Base-by-base conservation (phyloP, 2,329 filamentous ascomycete species). In the Juglanconis oblonga region DNA sequence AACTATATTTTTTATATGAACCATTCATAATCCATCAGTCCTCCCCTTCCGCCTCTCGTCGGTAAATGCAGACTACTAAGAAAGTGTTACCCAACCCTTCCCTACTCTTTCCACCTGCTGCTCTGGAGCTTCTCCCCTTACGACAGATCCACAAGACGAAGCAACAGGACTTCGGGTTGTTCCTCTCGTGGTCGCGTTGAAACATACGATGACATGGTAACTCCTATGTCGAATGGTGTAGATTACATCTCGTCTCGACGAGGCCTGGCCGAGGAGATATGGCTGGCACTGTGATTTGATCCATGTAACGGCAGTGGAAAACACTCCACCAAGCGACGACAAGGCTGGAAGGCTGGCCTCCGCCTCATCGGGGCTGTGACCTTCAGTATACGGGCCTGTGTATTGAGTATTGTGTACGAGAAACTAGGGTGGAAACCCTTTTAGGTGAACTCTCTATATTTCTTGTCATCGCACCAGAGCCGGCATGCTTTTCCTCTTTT, bases 401-500 rank as follows among this genome's bases (percentile, higher is more conserved):
- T 2, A 24, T 24, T 24, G 24, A 24, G 24, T 24, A 2, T 24
- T 24, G 24, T 24, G 24, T 24, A 24, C 24, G 24, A 24, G 24
- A 24, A 24, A 24, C 24, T 24, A 24, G 24, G 24, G 24, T 24
- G 24, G 24, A 24, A 24, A 24, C 24, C 24, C 24, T 24, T 40
- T 24, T 40, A 40, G 36, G 13, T 40, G 36, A 24, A 24, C 24
- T 24, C 24, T 24, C 45, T 57, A 38, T 56, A 51, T 51, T 57
- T 57, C 45, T 52, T 52, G 44, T 38, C 54, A 29, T 52, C 51
- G 38, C 54, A 42, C 44, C 57, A 35, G 33, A 56, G 44, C 51
- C 40, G 48, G 42, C 50, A 54, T 47, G 49, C 54, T 44, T 42
- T 48, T 49, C 51, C 36, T 59, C 44, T 57, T 62, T 57, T 57